Base-by-base conservation (phyloP, 805 yeast genomes). In the Candida boidinii region DNA sequence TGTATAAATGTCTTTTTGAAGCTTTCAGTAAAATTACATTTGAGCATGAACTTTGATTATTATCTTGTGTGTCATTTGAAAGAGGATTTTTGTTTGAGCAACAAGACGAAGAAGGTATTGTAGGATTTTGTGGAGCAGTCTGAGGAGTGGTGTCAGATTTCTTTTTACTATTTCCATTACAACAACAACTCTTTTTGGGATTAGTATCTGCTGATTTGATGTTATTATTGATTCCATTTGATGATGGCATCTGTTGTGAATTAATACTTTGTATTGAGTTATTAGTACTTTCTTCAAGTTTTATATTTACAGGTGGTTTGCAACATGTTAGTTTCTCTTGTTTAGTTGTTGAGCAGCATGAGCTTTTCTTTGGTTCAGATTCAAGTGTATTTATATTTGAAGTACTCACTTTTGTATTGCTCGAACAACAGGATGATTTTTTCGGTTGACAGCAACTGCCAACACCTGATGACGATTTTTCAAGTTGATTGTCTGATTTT, bases 1-100 rank as follows among this genome's bases (percentile, higher is more conserved):
- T 56, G 36, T 38, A 58, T n/a, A 60, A 52, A 33, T 56, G 58
- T 32, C 59, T 45, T 33, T 49, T 55, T 11, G 59, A 41, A 7
- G 62, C 63, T 31, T 48, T 49, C 4, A 60, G 42, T 14, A 56
- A 45, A 16, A 56, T 54, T 1, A 60, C 60, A 1, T 34, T 28
- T 13, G 37, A 26, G 12, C 18, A 26, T 16, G 34, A 13, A 13
- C 24, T 20, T 29, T 9, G 16, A 13, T 22, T 14, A 23, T 5
- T 11, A 7, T 13, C 13, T 7, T 16, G 28, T 3, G 22, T 8
- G 22, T 24, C 18, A 12, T 3, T 16, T n/a, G 24, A 26, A 10
- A 27, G 14, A 10, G 35, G 34, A 3, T 20, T 9, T 5, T 16
- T 29, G 28, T 29, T 35, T 23, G 27, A 24, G 17, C 27, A 24